A percentile compares a stretch with the other conserved stretches of the same genome.
Conservation (phyloP, 2,329 filamentous ascomycete species). For the Cladosporium phlei region DNA sequence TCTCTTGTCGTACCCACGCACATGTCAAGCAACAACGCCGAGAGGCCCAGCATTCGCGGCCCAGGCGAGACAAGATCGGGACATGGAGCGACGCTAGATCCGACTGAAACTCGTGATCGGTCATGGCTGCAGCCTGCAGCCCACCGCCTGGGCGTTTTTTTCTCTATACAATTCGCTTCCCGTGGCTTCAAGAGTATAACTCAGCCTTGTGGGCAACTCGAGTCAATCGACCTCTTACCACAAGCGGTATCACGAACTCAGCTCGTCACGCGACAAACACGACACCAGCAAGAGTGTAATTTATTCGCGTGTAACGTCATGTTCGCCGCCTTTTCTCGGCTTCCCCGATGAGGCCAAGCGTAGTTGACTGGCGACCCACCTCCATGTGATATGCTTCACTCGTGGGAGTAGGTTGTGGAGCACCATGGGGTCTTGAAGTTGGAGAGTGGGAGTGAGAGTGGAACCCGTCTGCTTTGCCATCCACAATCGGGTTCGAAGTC, state of each 20-base stretch:
- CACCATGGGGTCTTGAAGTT: constrained; percentile 4
- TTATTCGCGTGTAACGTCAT: background rate
- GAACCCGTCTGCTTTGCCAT: background rate
- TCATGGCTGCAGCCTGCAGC: background rate
- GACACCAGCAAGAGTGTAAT: background rate
- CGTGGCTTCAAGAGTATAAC: background rate
- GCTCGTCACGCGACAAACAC: background rate
- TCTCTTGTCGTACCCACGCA: constrained; percentile 9
- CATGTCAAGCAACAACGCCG: constrained; percentile 7
- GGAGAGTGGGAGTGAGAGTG: background rate
- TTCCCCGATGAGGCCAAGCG: constrained; percentile 2
- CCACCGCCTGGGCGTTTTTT: background rate
- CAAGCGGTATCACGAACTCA: background rate
- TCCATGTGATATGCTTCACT: constrained; percentile 6
- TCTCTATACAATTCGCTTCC: background rate
- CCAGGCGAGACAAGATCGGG: constrained; percentile 9
- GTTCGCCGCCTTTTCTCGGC: background rate
- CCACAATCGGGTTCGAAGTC: background rate
- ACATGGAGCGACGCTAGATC: constrained; percentile 2
- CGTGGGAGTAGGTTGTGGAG: constrained; percentile 8
- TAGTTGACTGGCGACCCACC: background rate
- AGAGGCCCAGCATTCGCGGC: constrained; percentile 6
- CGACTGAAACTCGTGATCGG: background rate
- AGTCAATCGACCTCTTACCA: background rate
- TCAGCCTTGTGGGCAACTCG: background rate